Evolutionary conservation across 768 basidiomycete species (phyloP).

Genomic region (Rhodotorula toruloides): DNA sequence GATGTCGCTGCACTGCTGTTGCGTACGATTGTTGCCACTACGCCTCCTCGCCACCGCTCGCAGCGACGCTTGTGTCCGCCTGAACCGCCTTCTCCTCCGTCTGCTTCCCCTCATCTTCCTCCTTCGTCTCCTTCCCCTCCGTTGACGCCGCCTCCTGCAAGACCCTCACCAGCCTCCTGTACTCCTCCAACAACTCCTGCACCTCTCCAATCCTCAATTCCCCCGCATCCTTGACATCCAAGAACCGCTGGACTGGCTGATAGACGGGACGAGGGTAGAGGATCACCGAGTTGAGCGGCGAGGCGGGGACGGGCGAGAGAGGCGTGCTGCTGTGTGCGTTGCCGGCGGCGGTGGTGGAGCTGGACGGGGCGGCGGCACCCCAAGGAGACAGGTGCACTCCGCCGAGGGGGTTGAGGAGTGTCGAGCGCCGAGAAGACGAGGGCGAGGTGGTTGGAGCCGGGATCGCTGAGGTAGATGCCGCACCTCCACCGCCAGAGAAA

Average conservation of each 20-base stretch:
- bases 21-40: too few species aligned
- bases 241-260: slow-evolving; percentile 64
- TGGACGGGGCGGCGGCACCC: slow-evolving; percentile 34
- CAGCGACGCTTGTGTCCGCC: too few species aligned
- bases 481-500: slow-evolving; percentile 35
- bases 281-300: too few species aligned
- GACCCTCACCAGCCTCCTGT: slow-evolving; percentile 14
- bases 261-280: too few species aligned
- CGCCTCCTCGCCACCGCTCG: too few species aligned
- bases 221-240: slow-evolving; percentile 61
- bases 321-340: background rate
- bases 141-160: slow-evolving; percentile 1
- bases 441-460: slow-evolving; percentile 24
- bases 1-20: too few species aligned
- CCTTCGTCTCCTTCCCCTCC: too few species aligned
- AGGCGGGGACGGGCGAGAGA: too few species aligned
- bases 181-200: slow-evolving; percentile 70
- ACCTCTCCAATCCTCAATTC: slow-evolving; percentile 80
- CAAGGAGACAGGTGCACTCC: slow-evolving; percentile 38
- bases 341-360: background rate
- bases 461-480: background rate
- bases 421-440: slow-evolving; percentile 6
- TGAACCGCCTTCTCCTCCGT: too few species aligned
- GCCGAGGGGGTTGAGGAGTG: slow-evolving; percentile 38
- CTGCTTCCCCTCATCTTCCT: too few species aligned